phyloP scores from a whole-genome alignment of 148 eudicot species.

The Vaccinium corymbosum region DNA sequence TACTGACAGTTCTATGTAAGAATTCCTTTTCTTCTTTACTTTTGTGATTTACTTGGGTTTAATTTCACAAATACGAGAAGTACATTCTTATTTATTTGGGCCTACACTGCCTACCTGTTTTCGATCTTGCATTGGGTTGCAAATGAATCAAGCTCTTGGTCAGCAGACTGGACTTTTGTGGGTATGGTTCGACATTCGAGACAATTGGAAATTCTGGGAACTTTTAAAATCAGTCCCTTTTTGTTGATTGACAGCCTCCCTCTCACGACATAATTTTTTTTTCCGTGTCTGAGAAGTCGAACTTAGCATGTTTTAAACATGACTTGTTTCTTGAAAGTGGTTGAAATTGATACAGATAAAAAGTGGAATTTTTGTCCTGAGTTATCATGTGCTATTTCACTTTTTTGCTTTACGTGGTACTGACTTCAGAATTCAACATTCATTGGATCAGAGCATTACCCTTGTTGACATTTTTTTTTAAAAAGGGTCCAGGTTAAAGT shows the following conservation, averaged over 20 bases:
- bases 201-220: background rate
- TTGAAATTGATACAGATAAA: background rate
- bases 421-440: background rate
- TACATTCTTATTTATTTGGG: background rate
- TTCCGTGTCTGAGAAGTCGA: background rate
- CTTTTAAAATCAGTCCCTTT: background rate
- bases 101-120: background rate
- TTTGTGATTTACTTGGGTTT: background rate
- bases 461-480: background rate
- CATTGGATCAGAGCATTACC: background rate
- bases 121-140: background rate
- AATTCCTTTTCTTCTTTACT: conserved; percentile 1
- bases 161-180: background rate
- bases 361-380: background rate
- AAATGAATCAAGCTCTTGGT: background rate
- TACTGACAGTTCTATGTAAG: conserved; percentile 73
- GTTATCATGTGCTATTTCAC: background rate
- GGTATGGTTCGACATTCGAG: background rate
- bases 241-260: background rate
- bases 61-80: background rate
- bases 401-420: background rate
- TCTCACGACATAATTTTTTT: too few relatives aligned
- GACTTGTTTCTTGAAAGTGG: background rate
- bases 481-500: background rate
- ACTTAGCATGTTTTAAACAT: background rate